Percentiles rank a stretch among this genome's conserved stretches.
Conservation (phyloP, 352 stramenopile genomes). For the Phytophthora colocasiae region DNA sequence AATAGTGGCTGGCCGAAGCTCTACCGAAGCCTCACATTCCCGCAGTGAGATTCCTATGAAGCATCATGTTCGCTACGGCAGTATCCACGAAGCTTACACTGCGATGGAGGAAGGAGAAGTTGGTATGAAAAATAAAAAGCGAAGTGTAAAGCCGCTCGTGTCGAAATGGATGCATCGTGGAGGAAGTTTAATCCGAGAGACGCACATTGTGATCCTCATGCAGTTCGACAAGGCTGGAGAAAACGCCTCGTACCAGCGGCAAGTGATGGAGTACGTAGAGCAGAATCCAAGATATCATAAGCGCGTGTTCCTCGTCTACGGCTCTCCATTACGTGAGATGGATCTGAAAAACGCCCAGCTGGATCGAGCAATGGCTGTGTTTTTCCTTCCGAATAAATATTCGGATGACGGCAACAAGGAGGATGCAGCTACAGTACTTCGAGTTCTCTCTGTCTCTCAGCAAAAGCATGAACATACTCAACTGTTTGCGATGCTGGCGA, state of each 20-base stretch:
- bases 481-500: constrained; percentile 85
- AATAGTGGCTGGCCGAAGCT: constrained; percentile 7
- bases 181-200: constrained; percentile 67
- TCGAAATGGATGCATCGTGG: constrained; percentile 63
- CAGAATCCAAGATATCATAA: constrained; percentile 76
- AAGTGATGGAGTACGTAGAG: constrained; percentile 74
- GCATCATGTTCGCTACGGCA: constrained; percentile 30
- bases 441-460: constrained; percentile 80
- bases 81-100: constrained; percentile 36
- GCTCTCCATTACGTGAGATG: constrained; percentile 61
- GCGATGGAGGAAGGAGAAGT: constrained; percentile 41
- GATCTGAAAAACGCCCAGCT: constrained; percentile 72
- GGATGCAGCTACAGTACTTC: constrained; percentile 82
- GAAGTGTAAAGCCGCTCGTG: constrained; percentile 29
- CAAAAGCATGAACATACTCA: constrained; percentile 70
- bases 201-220: constrained; percentile 83
- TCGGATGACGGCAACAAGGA: constrained; percentile 80
- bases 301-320: constrained; percentile 84
- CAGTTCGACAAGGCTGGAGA: constrained; percentile 68
- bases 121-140: constrained; percentile 25
- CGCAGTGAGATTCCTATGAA: constrained; percentile 21
- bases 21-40: constrained; percentile 16
- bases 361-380: constrained; percentile 75
- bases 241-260: constrained; percentile 58
- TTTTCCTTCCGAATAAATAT: constrained; percentile 89